Base-by-base conservation (phyloP, 2,329 filamentous ascomycete genomes). In the Lithohypha guttulata region DNA sequence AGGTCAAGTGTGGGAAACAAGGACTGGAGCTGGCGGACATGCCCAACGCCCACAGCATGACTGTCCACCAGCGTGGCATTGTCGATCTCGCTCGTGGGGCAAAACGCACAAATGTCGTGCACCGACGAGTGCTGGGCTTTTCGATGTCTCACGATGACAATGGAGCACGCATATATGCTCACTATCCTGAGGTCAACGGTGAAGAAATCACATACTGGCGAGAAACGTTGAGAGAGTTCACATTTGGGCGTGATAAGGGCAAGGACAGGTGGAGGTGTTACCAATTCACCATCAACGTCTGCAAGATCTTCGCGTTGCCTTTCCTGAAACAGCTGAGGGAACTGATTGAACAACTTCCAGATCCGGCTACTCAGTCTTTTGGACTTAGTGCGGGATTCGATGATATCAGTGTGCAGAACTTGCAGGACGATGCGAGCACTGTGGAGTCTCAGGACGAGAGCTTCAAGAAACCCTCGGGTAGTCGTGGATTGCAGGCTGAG, bases 1-100 rank as follows among this genome's bases (percentile, higher is more conserved):
- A 72, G 48, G 64, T 68, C 1, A 69, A 69, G 49, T 66, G 61
- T 45, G 58, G 63, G 28, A 50, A 54, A 14, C 52, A 48, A 28
- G 55, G 47, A 1, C 61, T 48, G 45, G 51, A 56, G 26, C 44
- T 53, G 27, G 51, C 57, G 9, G 47, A 56, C 42, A 45, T 49
- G 43, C 55, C 46, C 11, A 53, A 54, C 30, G 44, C 47, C 17
- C 47, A 55, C 29, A 56, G 52, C 38, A 53, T 51, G 42, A 55
- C 47, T 14, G 13, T 53, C 21, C 63, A 62, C 1, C 56, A 60
- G 29, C 56, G 60, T 41, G 63, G 35, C 19, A 40, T 53, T 39
- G 43, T 53, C 23, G 44, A 51, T 35, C 26, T 65, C 37, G 62
- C 62, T 51, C 59, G 59, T 10, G 33, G 22, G 26, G 41, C 38